Evolutionary conservation across 345 rosid species (phyloP), one percentile per base, ranked within the genome.

Genomic region (Xanthoceras sorbifolium): DNA sequence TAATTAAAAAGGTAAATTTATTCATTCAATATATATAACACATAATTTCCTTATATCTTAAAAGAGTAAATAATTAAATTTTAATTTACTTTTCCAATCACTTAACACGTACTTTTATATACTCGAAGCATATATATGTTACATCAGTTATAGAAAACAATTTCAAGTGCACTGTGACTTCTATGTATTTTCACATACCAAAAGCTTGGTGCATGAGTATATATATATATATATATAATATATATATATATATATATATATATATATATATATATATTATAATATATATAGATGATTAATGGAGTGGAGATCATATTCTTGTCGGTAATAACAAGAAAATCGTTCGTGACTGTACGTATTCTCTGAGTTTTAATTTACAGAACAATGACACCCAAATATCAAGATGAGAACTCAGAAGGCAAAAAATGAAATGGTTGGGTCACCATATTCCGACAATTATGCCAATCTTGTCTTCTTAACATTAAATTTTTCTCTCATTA

Each of bases 401-500:
- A 46, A 76, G 57, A n/a, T n/a, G 38, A 42, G 38, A 26, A 10
- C 42, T 7, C 10, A 7, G 9, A 38, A 38, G 17, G n/a, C n/a
- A 57, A 28, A 67, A 44, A 40, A 67, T 34, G 73, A 67, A 48
- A 22, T 26, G 79, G 48, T 69, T n/a, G n/a, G n/a, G n/a, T n/a
- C n/a, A n/a, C n/a, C n/a, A n/a, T n/a, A n/a, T 77, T n/a, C 10
- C 10, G 3, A 50, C 55, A 14, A 50, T 63, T 63, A n/a, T n/a
- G n/a, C n/a, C n/a, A n/a, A 17, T 70, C 25, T 22, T 55, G 5
- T 18, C 20, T 28, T 28, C 18, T 62, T 62, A 62, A 26, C 31
- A 12, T 63, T 15, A 63, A n/a, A n/a, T n/a, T 14, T 42, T 0
- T 42, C 36, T 25, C 44, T 14, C 18, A 8, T 48, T 20, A 17